A percentile compares a stretch with the other conserved stretches of the same genome.
phyloP scores from a whole-genome alignment of 106 monocot genomes.

The Apostasia shenzhenica region DNA sequence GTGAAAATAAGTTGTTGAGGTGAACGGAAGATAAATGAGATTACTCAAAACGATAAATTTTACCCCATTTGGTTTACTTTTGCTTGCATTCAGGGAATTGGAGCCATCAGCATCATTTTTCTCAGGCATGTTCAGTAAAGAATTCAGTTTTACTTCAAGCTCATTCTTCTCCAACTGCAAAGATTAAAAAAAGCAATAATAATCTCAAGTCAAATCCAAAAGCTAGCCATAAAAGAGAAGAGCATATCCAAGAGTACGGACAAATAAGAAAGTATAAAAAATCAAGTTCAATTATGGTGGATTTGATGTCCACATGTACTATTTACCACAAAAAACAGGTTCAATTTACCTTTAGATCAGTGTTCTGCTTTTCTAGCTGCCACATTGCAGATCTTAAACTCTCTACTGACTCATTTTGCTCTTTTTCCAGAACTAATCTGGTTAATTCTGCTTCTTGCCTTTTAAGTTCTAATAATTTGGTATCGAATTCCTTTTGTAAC shows the following conservation, averaged over 20 bases:
- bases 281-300: background rate
- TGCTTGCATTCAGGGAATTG: conserved; percentile 12
- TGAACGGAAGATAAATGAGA: background rate
- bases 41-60: background rate
- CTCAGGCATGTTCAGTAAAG: conserved; percentile 17
- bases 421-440: conserved; percentile 26
- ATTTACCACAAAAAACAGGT: background rate
- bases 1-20: background rate
- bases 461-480: conserved; percentile 39
- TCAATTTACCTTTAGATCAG: conserved; percentile 47
- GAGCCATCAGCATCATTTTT: conserved; percentile 22
- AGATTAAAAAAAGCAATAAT: background rate
- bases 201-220: background rate
- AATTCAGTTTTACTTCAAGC: conserved; percentile 30
- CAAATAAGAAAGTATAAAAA: background rate
- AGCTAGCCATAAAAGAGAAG: background rate
- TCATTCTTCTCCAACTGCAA: conserved; percentile 51
- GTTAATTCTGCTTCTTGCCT: conserved; percentile 39
- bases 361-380: conserved; percentile 56
- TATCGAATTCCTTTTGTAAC: conserved; percentile 38
- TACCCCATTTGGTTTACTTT: conserved; percentile 31
- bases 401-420: conserved; percentile 34
- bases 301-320: background rate
- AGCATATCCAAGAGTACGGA: background rate
- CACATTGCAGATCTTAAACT: conserved; percentile 27